These are phyloP conservation scores for Mucor piriformis DNA, from an alignment of 371 early-diverging fungal species.

Conservation along the genomic window DNA sequence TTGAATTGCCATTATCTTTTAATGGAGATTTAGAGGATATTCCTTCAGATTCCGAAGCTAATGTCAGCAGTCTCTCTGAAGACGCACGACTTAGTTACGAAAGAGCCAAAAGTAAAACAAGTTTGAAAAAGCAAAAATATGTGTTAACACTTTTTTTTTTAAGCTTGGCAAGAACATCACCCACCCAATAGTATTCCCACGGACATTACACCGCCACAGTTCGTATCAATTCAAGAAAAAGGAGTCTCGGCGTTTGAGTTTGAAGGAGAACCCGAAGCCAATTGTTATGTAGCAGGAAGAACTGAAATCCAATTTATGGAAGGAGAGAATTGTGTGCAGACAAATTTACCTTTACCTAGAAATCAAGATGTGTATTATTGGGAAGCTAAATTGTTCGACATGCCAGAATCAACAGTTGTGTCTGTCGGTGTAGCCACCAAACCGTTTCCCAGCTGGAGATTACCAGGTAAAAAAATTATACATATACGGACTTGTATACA, in stretches of 20 bases:
- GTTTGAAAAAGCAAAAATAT: neutral
- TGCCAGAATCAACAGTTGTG: slow-evolving; percentile 59
- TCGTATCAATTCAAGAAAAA: slow-evolving; percentile 76
- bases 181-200: slow-evolving; percentile 68
- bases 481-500: neutral
- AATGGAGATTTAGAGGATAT: slow-evolving; percentile 44
- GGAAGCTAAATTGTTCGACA: slow-evolving; percentile 79
- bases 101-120: slow-evolving; percentile 42
- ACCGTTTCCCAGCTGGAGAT: slow-evolving; percentile 68
- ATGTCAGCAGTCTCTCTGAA: slow-evolving; percentile 39
- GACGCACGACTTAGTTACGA: slow-evolving; percentile 52
- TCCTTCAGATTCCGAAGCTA: slow-evolving; percentile 42
- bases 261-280: slow-evolving; percentile 68
- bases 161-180: slow-evolving; percentile 54
- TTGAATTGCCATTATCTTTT: slow-evolving; percentile 33
- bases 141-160: neutral
- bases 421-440: slow-evolving; percentile 74
- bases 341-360: slow-evolving; percentile 83
- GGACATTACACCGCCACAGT: slow-evolving; percentile 66
- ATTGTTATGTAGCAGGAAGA: slow-evolving; percentile 70
- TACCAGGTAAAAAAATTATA: slow-evolving; percentile 59
- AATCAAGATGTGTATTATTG: slow-evolving; percentile 78
- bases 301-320: slow-evolving; percentile 78
- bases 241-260: slow-evolving; percentile 88
- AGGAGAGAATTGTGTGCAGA: slow-evolving; percentile 79